Evolutionary conservation across 1,284 basidiomycete genomes (phyloP), one percentile per base, ranked within the genome.

Genomic region (Malassezia yamatoensis): DNA sequence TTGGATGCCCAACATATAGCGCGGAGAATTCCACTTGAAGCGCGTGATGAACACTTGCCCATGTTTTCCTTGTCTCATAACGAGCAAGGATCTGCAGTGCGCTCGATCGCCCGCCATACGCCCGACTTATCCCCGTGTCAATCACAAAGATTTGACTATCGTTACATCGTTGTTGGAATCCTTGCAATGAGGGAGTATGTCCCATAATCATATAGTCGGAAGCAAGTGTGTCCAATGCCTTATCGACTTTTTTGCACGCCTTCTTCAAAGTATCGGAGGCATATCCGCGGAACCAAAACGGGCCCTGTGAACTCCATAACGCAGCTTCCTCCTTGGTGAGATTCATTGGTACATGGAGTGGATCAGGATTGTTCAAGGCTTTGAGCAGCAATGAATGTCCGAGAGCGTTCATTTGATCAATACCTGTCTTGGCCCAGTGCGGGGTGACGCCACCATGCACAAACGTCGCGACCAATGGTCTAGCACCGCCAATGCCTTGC

Each of bases 361-460:
- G 57, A 2, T 33, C 36, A 0, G 35, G 13, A 9, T 53, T 46
- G 3, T 52, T 38, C 3, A 74, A 61, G 2, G 57, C 69, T 49
- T 67, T 70, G 38, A 4, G 44, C 7, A 74, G 61, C 12, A 74
- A 54, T 0, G 29, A 29, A 6, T 63, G 48, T 16, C 63, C 70
- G 18, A 69, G 5, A 1, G 16, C 47, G 48, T 74, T 74, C 55
- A 72, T 68, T 13, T 51, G 21, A 32, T 62, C 53, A 5, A 58
- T 29, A 2, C 70, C 70, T 2, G 18, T 6, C 0, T 20, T 2
- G 3, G 72, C 69, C 48, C 61, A 74, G 1, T 40, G 20, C 1
- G 69, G 68, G 4, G 68, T 65, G 44, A 73, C 64, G 10, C 72
- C 72, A 29, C 72, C 72, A 40, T 74, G 72, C 6, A 72, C 71